These are phyloP conservation scores for Penicillium silybi DNA, from an alignment of 495 filamentous ascomycete species.

Conservation along the genomic window DNA sequence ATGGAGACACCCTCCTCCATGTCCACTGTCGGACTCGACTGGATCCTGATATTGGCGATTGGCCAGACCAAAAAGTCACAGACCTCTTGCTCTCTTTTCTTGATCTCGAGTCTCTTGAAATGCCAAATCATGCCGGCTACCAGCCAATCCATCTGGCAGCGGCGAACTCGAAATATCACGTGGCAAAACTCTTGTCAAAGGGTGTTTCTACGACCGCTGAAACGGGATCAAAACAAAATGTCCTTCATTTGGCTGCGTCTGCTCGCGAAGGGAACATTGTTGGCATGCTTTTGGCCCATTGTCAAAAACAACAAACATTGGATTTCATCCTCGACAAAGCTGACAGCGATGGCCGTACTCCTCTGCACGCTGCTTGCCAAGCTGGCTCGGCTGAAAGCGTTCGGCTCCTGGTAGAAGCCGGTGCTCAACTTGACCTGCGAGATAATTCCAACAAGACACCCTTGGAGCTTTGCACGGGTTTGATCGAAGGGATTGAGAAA, in stretches of 20 bases:
- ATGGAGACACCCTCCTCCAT: conserved; percentile 2
- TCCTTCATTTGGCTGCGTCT: conserved; percentile 2
- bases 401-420: neutral
- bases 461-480: neutral
- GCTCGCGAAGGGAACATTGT: neutral
- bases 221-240: neutral
- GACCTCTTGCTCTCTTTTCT: neutral
- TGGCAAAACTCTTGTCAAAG: neutral
- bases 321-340: neutral
- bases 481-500: neutral
- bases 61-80: neutral
- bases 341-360: neutral
- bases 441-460: neutral
- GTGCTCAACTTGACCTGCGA: neutral
- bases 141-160: neutral
- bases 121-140: neutral
- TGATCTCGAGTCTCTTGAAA: neutral
- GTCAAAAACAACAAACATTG: neutral
- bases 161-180: neutral
- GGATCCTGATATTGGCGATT: neutral
- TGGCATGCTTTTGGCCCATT: neutral
- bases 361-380: conserved; percentile 1
- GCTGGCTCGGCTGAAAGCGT: neutral
- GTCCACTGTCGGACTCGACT: neutral
- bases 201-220: neutral